Base-by-base conservation (phyloP, 2,329 filamentous ascomycete species). In the Aspergillus nomiae region DNA sequence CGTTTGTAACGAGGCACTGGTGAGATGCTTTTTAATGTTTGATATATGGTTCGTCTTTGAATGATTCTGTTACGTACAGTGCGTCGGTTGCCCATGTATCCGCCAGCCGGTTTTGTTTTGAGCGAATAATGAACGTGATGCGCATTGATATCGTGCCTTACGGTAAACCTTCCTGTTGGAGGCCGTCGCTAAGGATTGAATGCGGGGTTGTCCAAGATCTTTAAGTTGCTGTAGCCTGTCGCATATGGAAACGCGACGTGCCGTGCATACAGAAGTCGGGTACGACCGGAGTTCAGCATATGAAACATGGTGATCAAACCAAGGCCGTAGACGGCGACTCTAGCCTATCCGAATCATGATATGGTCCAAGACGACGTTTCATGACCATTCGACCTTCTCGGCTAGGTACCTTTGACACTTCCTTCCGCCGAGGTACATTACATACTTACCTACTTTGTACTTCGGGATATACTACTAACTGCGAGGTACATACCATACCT, bases 41-140 rank as follows among this genome's bases (percentile, higher is more conserved):
- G 36, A 38, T 55, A 48, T 53, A 51, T 46, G 34, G 5, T 45
- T 26, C 10, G 11, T 48, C 30, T 21, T 24, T 16, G 12, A n/a
- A 53, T 59, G 46, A 53, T 41, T 41, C 43, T 45, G 48, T 43
- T 53, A 41, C 32, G 28, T 30, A 41, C 34, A 24, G 48, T 59
- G 36, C 19, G n/a, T 10, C 48, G 45, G 38, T 32, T 48, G 11
- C 21, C 21, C 12, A 55, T 36, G 51, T 38, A 54, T 38, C 34
- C 16, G n/a, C 14, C 32, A 55, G 32, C 32, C 32, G 10, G 21
- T 51, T 16, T 28, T 21, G 16, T 12, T 36, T 54, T 12, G 14
- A 54, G 51, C 32, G n/a, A 14, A 55, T 55, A 55, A 55, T 55
- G 51, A 55, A 55, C 32, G 51, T 38, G n/a, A 55, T 55, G 19